These are phyloP conservation scores for Irpex lacteus DNA, from an alignment of 1,284 basidiomycete genomes.

Conservation along the genomic window DNA sequence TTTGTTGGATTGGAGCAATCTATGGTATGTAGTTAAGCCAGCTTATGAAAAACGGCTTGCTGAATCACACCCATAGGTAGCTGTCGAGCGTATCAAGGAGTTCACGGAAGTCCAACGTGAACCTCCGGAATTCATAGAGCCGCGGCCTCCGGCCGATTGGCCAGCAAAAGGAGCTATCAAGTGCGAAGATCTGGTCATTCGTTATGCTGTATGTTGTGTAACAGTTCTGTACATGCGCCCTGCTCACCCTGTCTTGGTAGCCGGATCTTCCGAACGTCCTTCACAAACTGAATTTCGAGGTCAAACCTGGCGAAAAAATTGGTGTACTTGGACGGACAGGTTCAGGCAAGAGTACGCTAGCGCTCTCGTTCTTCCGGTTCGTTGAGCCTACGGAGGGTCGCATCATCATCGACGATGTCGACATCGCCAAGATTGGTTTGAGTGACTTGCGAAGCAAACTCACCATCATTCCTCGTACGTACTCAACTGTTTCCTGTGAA, in stretches of 20 bases:
- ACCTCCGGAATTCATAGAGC: conserved; percentile 80
- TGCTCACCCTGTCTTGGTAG: conserved; percentile 32
- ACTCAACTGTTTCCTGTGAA: not conserved
- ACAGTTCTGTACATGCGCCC: conserved; percentile 12
- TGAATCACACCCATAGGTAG: conserved; percentile 50
- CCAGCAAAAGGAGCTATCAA: conserved; percentile 74
- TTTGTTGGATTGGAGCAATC: conserved; percentile 89
- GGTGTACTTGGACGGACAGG: conserved; percentile 92
- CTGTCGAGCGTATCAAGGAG: conserved; percentile 88
- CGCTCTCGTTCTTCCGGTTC: conserved; percentile 93
- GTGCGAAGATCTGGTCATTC: conserved; percentile 80
- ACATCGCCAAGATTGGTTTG: conserved; percentile 84
- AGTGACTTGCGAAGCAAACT: conserved; percentile 82
- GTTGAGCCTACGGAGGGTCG: conserved; percentile 83
- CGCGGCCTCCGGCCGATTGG: conserved; percentile 82
- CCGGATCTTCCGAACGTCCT: conserved; percentile 85
- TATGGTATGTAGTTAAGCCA: conserved; percentile 55
- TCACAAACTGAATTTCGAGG: conserved; percentile 77
- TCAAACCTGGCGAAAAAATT: conserved; percentile 78
- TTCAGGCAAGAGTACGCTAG: conserved; percentile 87
- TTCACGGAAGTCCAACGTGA: conserved; percentile 82
- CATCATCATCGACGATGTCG: conserved; percentile 86
- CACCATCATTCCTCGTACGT: conserved; percentile 90
- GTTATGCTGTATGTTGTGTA: conserved; percentile 83
- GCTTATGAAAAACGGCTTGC: conserved; percentile 7